A percentile compares a stretch with the other conserved stretches of the same genome.
Conservation (phyloP, 495 filamentous ascomycete species). For the Evernia prunastri region DNA sequence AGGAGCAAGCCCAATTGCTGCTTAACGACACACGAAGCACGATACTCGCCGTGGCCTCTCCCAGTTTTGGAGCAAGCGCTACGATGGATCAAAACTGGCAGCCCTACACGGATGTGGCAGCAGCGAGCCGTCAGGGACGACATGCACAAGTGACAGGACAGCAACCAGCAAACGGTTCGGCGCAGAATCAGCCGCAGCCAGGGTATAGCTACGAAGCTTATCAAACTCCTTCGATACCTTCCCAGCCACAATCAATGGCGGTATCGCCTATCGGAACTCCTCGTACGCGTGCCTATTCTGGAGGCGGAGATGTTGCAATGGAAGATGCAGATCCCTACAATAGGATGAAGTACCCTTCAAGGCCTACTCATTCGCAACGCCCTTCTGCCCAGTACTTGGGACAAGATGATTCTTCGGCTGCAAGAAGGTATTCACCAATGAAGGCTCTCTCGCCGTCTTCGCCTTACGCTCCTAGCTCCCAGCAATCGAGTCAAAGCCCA, state of each 20-base stretch:
- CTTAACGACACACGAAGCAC: background rate
- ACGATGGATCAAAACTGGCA: conserved; percentile 51
- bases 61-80: background rate
- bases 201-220: conserved; percentile 72
- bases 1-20: background rate
- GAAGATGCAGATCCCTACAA: conserved; percentile 85
- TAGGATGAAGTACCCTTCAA: conserved; percentile 67
- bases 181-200: conserved; percentile 48
- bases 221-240: conserved; percentile 48
- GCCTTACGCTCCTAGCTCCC: conserved; percentile 51
- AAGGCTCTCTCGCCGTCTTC: conserved; percentile 58
- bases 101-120: conserved; percentile 39
- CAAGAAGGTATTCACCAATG: conserved; percentile 93
- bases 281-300: conserved; percentile 59
- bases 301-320: conserved; percentile 82
- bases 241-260: conserved; percentile 51
- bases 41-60: background rate
- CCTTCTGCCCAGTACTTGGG: conserved; percentile 58
- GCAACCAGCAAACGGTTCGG: conserved; percentile 21
- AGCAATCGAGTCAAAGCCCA: conserved; percentile 43
- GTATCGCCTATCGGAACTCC: conserved; percentile 60
- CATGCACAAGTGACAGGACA: conserved; percentile 25
- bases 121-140: conserved; percentile 23
- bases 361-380: conserved; percentile 59
- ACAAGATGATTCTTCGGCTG: conserved; percentile 72